Conservation (phyloP, 2,329 filamentous ascomycete species). For the Alternaria arborescens region DNA sequence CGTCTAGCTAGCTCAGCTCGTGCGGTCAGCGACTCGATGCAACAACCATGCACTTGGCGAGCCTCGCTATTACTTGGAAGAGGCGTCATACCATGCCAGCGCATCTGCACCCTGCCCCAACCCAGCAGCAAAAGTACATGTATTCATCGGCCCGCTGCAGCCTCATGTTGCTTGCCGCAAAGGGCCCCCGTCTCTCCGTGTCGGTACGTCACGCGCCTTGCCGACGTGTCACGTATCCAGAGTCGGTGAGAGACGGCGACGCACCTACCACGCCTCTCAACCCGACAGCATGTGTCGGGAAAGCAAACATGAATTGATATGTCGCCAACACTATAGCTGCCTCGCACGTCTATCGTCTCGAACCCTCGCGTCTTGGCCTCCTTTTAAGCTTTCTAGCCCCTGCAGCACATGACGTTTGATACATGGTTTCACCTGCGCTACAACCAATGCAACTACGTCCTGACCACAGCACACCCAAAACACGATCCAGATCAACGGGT, state of each 20-base stretch:
- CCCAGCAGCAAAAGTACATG: slow-evolving; percentile 1
- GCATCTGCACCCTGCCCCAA: slow-evolving; percentile 12
- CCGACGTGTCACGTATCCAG: slow-evolving; percentile 2
- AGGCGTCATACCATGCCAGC: slow-evolving; percentile 25
- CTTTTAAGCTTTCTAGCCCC: slow-evolving; percentile 9
- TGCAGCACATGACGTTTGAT: slow-evolving; percentile 14
- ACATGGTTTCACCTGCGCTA: slow-evolving; percentile 15
- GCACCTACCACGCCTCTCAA: neutral
- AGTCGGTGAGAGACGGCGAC: slow-evolving; percentile 6
- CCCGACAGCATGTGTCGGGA: neutral
- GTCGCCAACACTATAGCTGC: neutral
- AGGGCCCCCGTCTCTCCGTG: neutral
- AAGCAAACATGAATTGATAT: neutral
- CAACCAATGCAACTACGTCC: slow-evolving; percentile 8
- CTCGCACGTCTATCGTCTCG: slow-evolving; percentile 6
- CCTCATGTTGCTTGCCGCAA: neutral
- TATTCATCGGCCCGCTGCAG: neutral
- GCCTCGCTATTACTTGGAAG: slow-evolving; percentile 9
- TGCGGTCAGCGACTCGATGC: slow-evolving; percentile 28
- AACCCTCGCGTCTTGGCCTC: neutral
- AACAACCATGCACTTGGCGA: slow-evolving; percentile 23
- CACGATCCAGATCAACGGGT: slow-evolving; percentile 5
- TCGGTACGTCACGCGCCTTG: slow-evolving; percentile 26
- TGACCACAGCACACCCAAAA: slow-evolving; percentile 19
- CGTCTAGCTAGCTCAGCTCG: slow-evolving; percentile 21